phyloP scores from a whole-genome alignment of 2,329 filamentous ascomycete genomes.

The Helotiales sp. region DNA sequence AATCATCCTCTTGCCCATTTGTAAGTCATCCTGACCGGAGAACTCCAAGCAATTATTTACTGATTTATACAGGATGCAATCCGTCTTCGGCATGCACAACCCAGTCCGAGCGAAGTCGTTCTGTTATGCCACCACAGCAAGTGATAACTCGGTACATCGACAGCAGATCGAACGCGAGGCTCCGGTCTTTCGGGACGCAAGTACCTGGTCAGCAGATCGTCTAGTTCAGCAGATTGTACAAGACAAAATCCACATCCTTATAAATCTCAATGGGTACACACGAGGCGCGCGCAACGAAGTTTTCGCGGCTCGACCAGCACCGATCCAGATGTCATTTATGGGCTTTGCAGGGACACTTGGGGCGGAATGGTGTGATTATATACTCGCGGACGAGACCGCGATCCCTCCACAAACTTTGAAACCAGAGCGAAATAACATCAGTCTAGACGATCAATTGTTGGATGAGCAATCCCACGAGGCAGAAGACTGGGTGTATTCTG shows the following conservation, averaged over 20 bases:
- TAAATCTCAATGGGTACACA: constrained; percentile 98
- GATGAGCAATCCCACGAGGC: constrained; percentile 61
- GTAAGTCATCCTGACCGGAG: constrained; percentile 41
- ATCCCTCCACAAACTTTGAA: constrained; percentile 81
- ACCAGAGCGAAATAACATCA: constrained; percentile 73
- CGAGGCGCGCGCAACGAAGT: constrained; percentile 95
- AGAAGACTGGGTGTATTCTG: constrained; percentile 90
- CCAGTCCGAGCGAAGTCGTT: constrained; percentile 73
- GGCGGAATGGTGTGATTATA: constrained; percentile 98
- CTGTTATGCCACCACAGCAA: constrained; percentile 93
- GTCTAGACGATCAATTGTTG: constrained; percentile 67
- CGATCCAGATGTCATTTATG: constrained; percentile 99
- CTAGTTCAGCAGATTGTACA: constrained; percentile 82
- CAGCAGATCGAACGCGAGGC: constrained; percentile 92
- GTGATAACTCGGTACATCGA: constrained; percentile 85
- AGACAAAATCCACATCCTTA: constrained; percentile 89
- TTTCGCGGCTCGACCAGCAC: constrained; percentile 90
- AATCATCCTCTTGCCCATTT: constrained; percentile 95
- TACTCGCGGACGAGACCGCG: constrained; percentile 85
- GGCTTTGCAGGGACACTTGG: constrained; percentile 95
- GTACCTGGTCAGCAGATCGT: constrained; percentile 79
- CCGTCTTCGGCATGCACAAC: constrained; percentile 91
- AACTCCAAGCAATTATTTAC: neutral
- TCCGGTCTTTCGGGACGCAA: constrained; percentile 87
- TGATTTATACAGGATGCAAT: constrained; percentile 72